Base-by-base conservation (phyloP, 2,329 filamentous ascomycete genomes). In the Albophoma yamanashiensis region DNA sequence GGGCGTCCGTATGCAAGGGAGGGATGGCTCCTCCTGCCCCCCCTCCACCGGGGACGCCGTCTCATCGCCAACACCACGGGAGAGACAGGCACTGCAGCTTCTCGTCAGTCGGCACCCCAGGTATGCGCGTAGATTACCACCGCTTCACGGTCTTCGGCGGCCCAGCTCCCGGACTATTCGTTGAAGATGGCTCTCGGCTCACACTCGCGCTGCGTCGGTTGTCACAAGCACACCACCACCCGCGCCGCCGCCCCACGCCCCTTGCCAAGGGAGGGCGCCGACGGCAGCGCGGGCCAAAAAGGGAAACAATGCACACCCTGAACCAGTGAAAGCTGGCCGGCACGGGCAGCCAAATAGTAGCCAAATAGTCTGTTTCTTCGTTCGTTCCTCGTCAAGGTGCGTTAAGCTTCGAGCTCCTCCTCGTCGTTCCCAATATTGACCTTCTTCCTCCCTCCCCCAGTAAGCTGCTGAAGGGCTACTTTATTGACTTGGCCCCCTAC, bases 401-500 rank as follows among this genome's bases (percentile, higher is more conserved):
- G 62, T 68, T 66, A 73, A 61, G 62, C 68, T 58, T 76, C 73
- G 60, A 79, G 75, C 66, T 84, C 83, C 65, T 85, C 85, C 67
- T 83, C 82, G 62, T 90, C 83, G 70, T 89, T 86, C 74, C 79
- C 89, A 78, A 96, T 87, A 77, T 87, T 92, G 78, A 97, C 92
- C 80, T 91, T 96, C 76, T 88, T 92, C 70, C 92, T 85, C 68
- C 89, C 89, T 70, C 84, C 84, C 68, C 89, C 89, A 64, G 89
- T 93, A 70, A 97, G 87, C 73, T 91, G 88, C 76, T 96, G 91
- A 70, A 96, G 79, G 67, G 90, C 89, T 69, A 97, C 89, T 77
- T 92, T 94, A 78, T 95, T 90, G 73, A 89, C 85, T 77, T 97
- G 93, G 62, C 88, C 86, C 63, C 90, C 90, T 70, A 95, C 89